Base-by-base conservation (phyloP, 1,139 yeast species). In the Lodderomyces parapsilosis region DNA sequence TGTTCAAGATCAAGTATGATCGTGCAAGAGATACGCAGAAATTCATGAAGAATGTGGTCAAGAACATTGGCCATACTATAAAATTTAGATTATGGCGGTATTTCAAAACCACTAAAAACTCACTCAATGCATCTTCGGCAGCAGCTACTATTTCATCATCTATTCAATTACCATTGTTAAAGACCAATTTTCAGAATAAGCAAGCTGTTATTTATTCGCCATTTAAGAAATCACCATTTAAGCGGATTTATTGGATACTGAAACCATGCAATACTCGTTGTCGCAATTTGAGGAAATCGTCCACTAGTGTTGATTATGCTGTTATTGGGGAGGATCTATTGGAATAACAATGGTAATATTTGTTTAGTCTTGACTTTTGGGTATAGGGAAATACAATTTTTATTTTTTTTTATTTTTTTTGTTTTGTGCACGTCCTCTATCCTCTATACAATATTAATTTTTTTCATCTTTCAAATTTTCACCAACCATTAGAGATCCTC, bases 1-100 rank as follows among this genome's bases (percentile, higher is more conserved):
- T 72, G 40, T 56, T 58, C 42, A 52, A 71, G 25, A 60, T 71
- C 50, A 72, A 70, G 49, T 69, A 71, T 49, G 55, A 57, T 31
- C 59, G 61, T 30, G 60, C 63, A 41, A 52, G 53, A 33, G 58
- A 58, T 20, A 58, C 59, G 49, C 53, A 52, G 25, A 49, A 51
- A 28, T 69, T 66, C 48, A 59, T 62, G 55, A 58, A 56, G 36
- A 53, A 52, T 20, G 40, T 66, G 15, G 50, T 59, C 17, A 49
- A 56, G 34, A 62, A 60, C 22, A 63, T 70, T 23, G 53, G 58
- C 11, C 59, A 62, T 37, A 59, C 60, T 27, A 62, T 68, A 37
- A 55, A 55, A 32, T 54, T 53, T 37, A 62, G 63, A 46, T 46
- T 68, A 24, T 59, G 40, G 57, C 52, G 45, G 48, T 53, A 40